These are phyloP conservation scores for Pyricularia sp. DNA, from an alignment of 2,329 filamentous ascomycete species.

Conservation along the genomic window DNA sequence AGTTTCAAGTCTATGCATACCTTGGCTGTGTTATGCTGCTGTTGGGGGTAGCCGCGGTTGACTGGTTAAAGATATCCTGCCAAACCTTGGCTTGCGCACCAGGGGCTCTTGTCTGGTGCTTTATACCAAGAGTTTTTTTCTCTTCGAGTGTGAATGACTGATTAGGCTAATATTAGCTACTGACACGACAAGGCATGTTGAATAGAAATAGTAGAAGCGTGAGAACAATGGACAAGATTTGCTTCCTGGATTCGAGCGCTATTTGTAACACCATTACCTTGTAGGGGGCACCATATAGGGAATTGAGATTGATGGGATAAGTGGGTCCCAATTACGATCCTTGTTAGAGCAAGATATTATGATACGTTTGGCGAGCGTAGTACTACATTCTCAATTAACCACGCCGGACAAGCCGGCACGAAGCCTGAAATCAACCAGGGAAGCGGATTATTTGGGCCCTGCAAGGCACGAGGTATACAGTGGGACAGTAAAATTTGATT, in stretches of 20 bases:
- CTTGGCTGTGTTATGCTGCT: not conserved
- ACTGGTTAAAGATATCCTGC: slow-evolving; percentile 31
- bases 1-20: not conserved
- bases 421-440: not conserved
- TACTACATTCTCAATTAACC: not conserved
- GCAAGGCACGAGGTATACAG: not conserved
- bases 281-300: not conserved
- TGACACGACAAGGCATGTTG: not conserved
- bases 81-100: slow-evolving; percentile 45
- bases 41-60: not conserved
- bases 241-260: not conserved
- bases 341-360: not conserved
- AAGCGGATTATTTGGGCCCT: not conserved
- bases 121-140: slow-evolving; percentile 58
- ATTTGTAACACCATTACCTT: not conserved
- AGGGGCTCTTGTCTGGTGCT: slow-evolving; percentile 52
- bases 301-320: not conserved
- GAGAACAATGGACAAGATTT: not conserved
- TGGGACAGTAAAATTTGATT: not conserved
- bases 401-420: not conserved
- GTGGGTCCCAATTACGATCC: not conserved
- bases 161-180: not conserved
- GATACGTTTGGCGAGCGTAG: not conserved
- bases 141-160: not conserved
- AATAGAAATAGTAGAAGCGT: not conserved